These are phyloP conservation scores for Stylonectria norvegica DNA, from an alignment of 2,329 filamentous ascomycete genomes.

Conservation along the genomic window DNA sequence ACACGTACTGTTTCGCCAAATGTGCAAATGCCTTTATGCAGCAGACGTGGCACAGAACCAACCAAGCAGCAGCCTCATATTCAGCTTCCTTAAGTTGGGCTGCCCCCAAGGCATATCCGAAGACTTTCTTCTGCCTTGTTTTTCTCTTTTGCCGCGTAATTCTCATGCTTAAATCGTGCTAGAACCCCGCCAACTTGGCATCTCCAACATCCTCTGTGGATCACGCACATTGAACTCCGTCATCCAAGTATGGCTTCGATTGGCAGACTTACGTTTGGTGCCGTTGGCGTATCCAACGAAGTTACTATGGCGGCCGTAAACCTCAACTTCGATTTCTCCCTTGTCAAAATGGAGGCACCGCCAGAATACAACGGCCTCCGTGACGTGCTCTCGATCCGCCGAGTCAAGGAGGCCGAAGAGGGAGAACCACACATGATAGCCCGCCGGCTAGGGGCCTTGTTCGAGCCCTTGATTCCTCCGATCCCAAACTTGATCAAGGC, in stretches of 20 bases:
- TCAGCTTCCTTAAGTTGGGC: no score
- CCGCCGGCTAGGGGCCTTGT: conserved; percentile 36
- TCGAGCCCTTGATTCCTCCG: conserved; percentile 28
- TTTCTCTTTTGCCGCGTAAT: not conserved
- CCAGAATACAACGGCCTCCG: conserved; percentile 24
- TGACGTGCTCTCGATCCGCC: not conserved
- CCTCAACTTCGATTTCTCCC: conserved; percentile 41
- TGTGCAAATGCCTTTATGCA: no score
- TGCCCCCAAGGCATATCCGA: not conserved
- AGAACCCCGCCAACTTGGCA: no score
- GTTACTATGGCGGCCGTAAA: not conserved
- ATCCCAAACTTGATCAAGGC: conserved; percentile 32
- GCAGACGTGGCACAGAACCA: no score
- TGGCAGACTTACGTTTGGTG: not conserved
- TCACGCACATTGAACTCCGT: no score
- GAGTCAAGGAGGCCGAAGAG: not conserved
- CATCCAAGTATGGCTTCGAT: conserved; percentile 5
- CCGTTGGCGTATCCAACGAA: not conserved
- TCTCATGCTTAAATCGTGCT: no score
- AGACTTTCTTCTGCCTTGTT: not conserved
- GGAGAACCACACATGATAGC: conserved; percentile 25
- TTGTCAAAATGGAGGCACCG: conserved; percentile 39
- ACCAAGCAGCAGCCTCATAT: no score
- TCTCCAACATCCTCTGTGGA: no score
- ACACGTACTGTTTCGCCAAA: no score